Conservation (phyloP, 345 rosid species). For the Aquilaria yunnanensis region DNA sequence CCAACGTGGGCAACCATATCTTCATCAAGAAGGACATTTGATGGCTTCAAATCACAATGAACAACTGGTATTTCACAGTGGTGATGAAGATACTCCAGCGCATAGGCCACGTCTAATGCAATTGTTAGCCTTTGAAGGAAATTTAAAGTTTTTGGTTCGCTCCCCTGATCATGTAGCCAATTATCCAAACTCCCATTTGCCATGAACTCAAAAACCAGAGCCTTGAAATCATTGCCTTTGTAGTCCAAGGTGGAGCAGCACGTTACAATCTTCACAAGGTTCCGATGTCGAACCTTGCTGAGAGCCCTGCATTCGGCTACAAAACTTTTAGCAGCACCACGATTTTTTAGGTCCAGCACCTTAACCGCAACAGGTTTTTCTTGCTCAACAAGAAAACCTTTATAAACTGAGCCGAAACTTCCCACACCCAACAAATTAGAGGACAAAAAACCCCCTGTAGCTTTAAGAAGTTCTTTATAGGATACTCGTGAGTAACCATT, state of each 20-base stretch:
- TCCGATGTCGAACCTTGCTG: conserved; percentile 18
- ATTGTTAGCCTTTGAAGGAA: not conserved
- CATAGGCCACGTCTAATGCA: conserved; percentile 11
- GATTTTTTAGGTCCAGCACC: conserved; percentile 11
- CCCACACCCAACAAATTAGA: conserved; percentile 19
- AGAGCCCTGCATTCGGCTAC: conserved; percentile 18
- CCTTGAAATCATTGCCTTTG: conserved; percentile 22
- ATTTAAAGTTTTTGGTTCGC: not conserved
- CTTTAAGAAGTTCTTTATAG: conserved; percentile 14
- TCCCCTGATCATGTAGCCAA: not conserved
- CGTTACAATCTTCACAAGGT: conserved; percentile 20
- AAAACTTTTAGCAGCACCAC: conserved; percentile 24
- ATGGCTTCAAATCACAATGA: conserved; percentile 21
- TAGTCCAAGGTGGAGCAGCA: conserved; percentile 20
- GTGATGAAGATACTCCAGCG: conserved; percentile 19
- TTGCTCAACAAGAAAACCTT: conserved; percentile 7
- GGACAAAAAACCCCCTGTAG: conserved; percentile 16
- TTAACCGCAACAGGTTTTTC: conserved; percentile 15
- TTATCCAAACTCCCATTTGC: not conserved
- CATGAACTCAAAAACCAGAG: conserved; percentile 15
- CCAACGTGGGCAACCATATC: conserved; percentile 18
- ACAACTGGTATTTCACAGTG: conserved; percentile 12
- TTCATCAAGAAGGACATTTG: conserved; percentile 17
- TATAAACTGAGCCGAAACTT: conserved; percentile 18
- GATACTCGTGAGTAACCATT: conserved; percentile 4